phyloP scores from a whole-genome alignment of 2,329 filamentous ascomycete species.

The Monosporascus sp. region DNA sequence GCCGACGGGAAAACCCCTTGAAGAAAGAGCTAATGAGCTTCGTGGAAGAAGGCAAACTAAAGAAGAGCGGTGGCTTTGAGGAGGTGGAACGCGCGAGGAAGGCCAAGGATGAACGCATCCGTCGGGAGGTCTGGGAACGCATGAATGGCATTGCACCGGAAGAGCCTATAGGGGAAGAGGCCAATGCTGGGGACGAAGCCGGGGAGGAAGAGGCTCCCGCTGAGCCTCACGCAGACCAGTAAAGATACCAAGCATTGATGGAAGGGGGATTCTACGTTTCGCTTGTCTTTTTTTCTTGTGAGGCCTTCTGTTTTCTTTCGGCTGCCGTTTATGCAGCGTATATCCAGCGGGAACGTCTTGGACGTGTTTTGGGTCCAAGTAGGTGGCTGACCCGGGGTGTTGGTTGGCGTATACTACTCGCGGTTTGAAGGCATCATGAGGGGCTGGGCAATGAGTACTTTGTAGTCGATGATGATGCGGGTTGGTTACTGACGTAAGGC shows the following conservation, averaged over 20 bases:
- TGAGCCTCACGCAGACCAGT: background rate
- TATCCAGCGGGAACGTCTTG: too few species aligned
- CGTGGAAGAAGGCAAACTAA: slow-evolving; percentile 84
- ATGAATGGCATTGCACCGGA: slow-evolving; percentile 53
- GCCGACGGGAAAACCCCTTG: slow-evolving; percentile 67
- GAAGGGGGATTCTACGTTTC: too few species aligned
- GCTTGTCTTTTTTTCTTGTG: background rate
- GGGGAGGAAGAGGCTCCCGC: background rate
- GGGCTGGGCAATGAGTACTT: background rate
- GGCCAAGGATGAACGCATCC: slow-evolving; percentile 79
- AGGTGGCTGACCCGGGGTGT: background rate
- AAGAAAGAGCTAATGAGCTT: slow-evolving; percentile 81
- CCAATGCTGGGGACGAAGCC: slow-evolving; percentile 2
- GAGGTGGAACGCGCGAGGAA: slow-evolving; percentile 83
- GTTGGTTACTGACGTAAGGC: background rate
- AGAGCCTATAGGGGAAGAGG: slow-evolving; percentile 34
- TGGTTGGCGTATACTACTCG: background rate
- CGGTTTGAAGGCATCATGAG: background rate
- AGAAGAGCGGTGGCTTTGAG: slow-evolving; percentile 93
- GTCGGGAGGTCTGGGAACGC: slow-evolving; percentile 71
- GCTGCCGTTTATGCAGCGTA: too few species aligned
- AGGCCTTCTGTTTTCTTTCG: background rate
- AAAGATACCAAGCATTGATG: too few species aligned
- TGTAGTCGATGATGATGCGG: background rate
- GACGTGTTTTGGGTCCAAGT: background rate